Percentiles rank a stretch among this genome's conserved stretches.
These are phyloP conservation scores for Coniochaeta prunicola DNA, from an alignment of 2,329 filamentous ascomycete genomes.

Conservation along the genomic window DNA sequence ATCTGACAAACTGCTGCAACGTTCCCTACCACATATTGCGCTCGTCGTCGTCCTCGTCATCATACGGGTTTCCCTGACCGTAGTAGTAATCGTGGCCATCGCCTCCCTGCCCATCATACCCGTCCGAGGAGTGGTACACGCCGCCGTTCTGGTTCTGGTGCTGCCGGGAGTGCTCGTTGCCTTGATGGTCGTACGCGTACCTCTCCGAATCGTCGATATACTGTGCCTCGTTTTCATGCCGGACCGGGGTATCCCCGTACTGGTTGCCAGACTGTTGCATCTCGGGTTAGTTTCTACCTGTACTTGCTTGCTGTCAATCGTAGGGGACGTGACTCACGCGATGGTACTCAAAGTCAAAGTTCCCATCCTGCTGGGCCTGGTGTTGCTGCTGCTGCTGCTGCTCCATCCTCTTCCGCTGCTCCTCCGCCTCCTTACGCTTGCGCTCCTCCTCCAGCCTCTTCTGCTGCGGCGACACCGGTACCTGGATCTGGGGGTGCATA, in stretches of 20 bases:
- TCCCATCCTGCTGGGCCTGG: conserved; percentile 16
- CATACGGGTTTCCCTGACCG: conserved; percentile 1
- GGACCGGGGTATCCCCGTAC: conserved; percentile 20
- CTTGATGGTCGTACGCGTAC: conserved; percentile 25
- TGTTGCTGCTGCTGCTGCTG: conserved; percentile 14
- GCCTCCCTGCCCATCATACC: conserved; percentile 2
- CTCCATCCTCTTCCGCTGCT: conserved; percentile 29
- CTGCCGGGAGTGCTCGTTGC: conserved; percentile 4
- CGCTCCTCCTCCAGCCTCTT: conserved; percentile 35
- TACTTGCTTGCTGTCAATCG: background rate
- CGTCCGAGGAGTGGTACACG: conserved; percentile 5
- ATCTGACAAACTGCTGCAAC: background rate
- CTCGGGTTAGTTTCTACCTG: background rate
- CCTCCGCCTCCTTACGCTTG: conserved; percentile 33
- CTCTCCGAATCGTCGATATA: conserved; percentile 26
- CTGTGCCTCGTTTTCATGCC: conserved; percentile 15
- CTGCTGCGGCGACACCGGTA: conserved; percentile 67
- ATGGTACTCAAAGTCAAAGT: conserved; percentile 28
- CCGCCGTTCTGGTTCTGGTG: conserved; percentile 6
- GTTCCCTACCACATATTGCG: conserved; percentile 5
- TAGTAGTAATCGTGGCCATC: conserved; percentile 13
- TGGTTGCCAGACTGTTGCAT: conserved; percentile 17
- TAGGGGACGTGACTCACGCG: conserved; percentile 17
- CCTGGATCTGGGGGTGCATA: conserved; percentile 93
- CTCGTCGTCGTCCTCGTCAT: conserved; percentile 4